Percentiles rank a stretch among this genome's conserved stretches.
Conservation (phyloP, 495 filamentous ascomycete species). For the Xylaria acuta region DNA sequence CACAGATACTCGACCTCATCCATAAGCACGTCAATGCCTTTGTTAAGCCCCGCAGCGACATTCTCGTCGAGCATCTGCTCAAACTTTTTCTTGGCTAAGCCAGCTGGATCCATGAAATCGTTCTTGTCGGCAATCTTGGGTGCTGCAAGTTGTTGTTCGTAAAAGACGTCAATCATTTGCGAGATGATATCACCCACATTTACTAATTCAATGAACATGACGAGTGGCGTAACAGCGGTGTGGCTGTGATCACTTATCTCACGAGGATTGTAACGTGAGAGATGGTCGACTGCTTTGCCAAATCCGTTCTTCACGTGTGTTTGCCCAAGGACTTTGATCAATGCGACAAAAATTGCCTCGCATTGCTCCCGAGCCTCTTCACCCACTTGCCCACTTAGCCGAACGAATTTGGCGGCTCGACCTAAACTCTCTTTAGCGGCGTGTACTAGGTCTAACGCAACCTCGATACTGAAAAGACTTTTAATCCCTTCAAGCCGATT, state of each 20-base stretch:
- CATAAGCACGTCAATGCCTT: conserved; percentile 98
- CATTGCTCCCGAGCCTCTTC: conserved; percentile 90
- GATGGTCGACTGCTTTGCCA: conserved; percentile 87
- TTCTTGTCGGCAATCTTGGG: conserved; percentile 86
- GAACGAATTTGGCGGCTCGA: conserved; percentile 80
- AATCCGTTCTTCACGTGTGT: conserved; percentile 93
- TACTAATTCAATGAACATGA: conserved; percentile 96
- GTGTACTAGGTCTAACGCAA: conserved; percentile 88
- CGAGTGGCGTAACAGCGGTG: conserved; percentile 82
- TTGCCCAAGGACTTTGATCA: conserved; percentile 82
- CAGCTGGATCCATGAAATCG: conserved; percentile 91
- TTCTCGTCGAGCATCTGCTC: conserved; percentile 99
- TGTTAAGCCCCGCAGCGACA: conserved; percentile 93
- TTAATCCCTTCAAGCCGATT: conserved; percentile 90
- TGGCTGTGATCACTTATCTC: conserved; percentile 75
- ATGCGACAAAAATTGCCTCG: conserved; percentile 81
- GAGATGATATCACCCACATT: conserved; percentile 98
- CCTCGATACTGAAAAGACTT: conserved; percentile 93
- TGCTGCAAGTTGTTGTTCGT: conserved; percentile 88
- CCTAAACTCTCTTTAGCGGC: conserved; percentile 89
- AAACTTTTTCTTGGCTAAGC: conserved; percentile 95
- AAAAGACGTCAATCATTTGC: conserved; percentile 99
- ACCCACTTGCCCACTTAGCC: conserved; percentile 77
- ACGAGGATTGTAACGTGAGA: conserved; percentile 89
- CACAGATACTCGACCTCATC: conserved; percentile 96